These are phyloP conservation scores for Rhodotorula taiwanensis DNA, from an alignment of 768 basidiomycete genomes.

Conservation along the genomic window DNA sequence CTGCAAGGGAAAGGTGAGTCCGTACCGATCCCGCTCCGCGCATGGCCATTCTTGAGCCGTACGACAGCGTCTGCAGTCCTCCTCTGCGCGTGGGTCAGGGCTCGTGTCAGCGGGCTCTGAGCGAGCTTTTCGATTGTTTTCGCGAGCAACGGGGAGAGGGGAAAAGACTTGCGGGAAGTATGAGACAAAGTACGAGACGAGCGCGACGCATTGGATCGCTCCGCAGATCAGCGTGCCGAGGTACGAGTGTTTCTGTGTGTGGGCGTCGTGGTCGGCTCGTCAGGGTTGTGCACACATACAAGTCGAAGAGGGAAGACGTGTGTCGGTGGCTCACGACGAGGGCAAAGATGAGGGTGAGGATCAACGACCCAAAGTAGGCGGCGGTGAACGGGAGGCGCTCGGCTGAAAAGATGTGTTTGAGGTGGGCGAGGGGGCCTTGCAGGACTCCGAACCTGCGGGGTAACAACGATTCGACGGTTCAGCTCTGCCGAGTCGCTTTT, in stretches of 20 bases:
- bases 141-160: background rate
- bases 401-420: constrained; percentile 60
- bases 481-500: too few relatives aligned
- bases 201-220: constrained; percentile 72
- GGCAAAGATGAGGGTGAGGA: constrained; percentile 82
- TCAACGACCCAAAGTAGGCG: constrained; percentile 75
- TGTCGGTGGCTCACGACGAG: constrained; percentile 65
- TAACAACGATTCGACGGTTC: too few relatives aligned
- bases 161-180: constrained; percentile 83
- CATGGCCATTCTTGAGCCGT: constrained; percentile 31
- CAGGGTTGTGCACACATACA: background rate
- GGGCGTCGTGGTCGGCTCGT: background rate
- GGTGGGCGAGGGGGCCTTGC: constrained; percentile 76
- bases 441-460: constrained; percentile 46
- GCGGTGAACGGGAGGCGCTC: constrained; percentile 50
- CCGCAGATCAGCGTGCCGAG: constrained; percentile 77
- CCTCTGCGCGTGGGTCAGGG: constrained; percentile 5
- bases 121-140: too few relatives aligned
- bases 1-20: background rate
- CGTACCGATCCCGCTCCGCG: constrained; percentile 31
- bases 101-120: background rate
- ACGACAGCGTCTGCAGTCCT: constrained; percentile 30
- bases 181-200: constrained; percentile 80
- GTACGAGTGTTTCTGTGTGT: constrained; percentile 65
- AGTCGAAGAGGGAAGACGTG: background rate